phyloP scores from a whole-genome alignment of 805 yeast species.

The Vanderwaltozyma yarrowii region DNA sequence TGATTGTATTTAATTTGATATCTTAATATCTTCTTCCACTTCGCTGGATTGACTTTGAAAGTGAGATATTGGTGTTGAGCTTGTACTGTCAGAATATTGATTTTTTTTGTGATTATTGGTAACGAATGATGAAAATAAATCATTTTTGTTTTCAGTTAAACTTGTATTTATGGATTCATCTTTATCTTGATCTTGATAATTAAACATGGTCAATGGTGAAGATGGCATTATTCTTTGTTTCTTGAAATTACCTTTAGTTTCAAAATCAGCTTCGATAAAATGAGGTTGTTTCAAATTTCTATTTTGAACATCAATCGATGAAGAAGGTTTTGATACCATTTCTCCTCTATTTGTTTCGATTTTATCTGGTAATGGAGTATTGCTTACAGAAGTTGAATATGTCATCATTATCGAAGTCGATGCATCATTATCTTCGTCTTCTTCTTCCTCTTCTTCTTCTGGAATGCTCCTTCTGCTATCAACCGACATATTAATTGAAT shows the following conservation, averaged over 20 bases:
- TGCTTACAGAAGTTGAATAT: conserved; percentile 12
- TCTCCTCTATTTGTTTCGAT: background rate
- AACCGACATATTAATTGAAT: background rate
- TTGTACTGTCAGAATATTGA: background rate
- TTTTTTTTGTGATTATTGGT: conserved; percentile 2
- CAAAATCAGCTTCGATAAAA: background rate
- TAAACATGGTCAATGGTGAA: conserved; percentile 25
- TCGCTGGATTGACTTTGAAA: background rate
- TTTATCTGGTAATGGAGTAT: conserved; percentile 5
- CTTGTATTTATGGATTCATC: background rate
- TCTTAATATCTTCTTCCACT: background rate
- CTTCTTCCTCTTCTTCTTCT: conserved; percentile 6
- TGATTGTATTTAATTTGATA: too few relatives aligned
- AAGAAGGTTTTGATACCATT: conserved; percentile 4
- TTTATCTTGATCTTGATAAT: conserved; percentile 8
- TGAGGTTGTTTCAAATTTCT: background rate
- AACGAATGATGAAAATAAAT: conserved; percentile 18
- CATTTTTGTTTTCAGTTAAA: conserved; percentile 10
- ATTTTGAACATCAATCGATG: conserved; percentile 2
- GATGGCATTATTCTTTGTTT: conserved; percentile 25
- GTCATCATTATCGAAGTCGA: conserved; percentile 11
- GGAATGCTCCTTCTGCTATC: too few relatives aligned
- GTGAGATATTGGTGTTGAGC: conserved; percentile 1
- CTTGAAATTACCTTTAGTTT: conserved; percentile 8
- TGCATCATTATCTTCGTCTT: conserved; percentile 15